Evolutionary conservation across 331 rosid genomes (phyloP), one percentile per base, ranked within the genome.

Genomic region (Malus hybrid): DNA sequence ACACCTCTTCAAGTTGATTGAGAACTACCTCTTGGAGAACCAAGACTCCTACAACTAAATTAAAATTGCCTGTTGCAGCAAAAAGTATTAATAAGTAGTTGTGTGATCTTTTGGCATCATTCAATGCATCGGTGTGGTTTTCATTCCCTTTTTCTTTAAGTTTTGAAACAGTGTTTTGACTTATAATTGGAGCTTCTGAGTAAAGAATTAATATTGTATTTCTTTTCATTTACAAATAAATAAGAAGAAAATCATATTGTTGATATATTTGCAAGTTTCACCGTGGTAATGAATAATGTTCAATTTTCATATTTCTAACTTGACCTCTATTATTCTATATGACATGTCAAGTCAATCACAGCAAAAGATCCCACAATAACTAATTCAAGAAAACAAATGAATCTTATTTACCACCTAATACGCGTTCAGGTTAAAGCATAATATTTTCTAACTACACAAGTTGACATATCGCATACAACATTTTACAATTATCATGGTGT

Each of bases 1-100:
- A 4, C 61, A 7, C 5, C 55, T 76, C 33, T 57, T 76, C 61
- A 76, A 76, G 67, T 28, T 70, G 20, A 36, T 76, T 39, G 46
- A 39, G 46, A 39, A 39, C 12, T 10, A 39, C 13, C 46, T 39
- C 13, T 39, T 39, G 11, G 80, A 82, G 50, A 85, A 88, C 80
- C 89, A 83, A 48, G 85, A 83, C 73, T 80, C 75, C 70, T 90
- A 65, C 79, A 74, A 71, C 74, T 81, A 70, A 77, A 46, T 2
- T n/a, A 39, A 39, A 0, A 39, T 39, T 39, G 29, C 29, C 3
- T 28, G 29, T 28, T 28, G 29, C 3, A 28, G 29, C 29, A 28
- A 28, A 28, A 28, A 1, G 29, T 2, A 28, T 28, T 28, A 28
- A 28, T 28, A 28, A 28, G 29, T 28, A 28, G 29, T 28, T 28